phyloP scores from a whole-genome alignment of 139 green algal species.

The Diplosphaera chodatii region DNA sequence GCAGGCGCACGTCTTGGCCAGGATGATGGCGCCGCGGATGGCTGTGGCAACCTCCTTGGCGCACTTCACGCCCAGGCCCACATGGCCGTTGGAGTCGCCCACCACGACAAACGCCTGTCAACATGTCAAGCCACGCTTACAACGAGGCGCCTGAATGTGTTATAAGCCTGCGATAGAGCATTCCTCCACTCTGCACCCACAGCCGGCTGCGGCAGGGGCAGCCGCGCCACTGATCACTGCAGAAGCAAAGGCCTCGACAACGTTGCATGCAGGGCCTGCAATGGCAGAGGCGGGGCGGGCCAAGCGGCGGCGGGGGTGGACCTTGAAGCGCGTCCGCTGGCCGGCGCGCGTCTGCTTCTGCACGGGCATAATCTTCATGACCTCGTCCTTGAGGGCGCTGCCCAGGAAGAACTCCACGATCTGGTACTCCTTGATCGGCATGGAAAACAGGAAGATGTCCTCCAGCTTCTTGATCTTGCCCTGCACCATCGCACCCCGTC shows the following conservation, averaged over 20 bases:
- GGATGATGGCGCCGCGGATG: conserved; percentile 96
- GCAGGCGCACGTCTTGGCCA: conserved; percentile 98
- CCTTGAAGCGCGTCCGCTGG: conserved; percentile 99
- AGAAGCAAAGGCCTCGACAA: too few relatives aligned
- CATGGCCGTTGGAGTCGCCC: conserved; percentile 96
- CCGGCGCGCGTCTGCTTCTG: conserved; percentile 99
- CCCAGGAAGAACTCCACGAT: conserved; percentile 89
- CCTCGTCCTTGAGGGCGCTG: conserved; percentile 77
- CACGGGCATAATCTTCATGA: conserved; percentile 99
- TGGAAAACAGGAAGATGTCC: conserved; percentile 99
- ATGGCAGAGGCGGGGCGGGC: too few relatives aligned
- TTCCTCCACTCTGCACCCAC: too few relatives aligned
- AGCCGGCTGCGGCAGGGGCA: too few relatives aligned
- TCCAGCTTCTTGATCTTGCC: conserved; percentile 98
- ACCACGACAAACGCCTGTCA: conserved; percentile 99
- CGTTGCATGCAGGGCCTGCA: too few relatives aligned
- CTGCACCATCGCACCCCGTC: too few relatives aligned
- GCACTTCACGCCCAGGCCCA: conserved; percentile 98
- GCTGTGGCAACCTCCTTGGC: conserved; percentile 98
- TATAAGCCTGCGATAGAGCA: too few relatives aligned
- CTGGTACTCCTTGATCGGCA: conserved; percentile 98
- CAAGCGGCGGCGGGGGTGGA: too few relatives aligned
- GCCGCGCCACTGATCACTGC: too few relatives aligned
- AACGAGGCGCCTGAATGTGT: too few relatives aligned
- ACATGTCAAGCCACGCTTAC: too few relatives aligned